A percentile compares a stretch with the other conserved stretches of the same genome.
phyloP scores from a whole-genome alignment of 306 rosid species.

The Prunus persica region Prunus_persica_NCBIv2 NC_034015.1:12401501-12402000 shows the following conservation, averaged over 20 bases:
- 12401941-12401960: conserved; percentile 13
- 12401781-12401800: conserved; percentile 17
- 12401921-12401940: conserved; percentile 21
- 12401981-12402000: conserved; percentile 16
- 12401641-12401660: background rate
- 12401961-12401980: conserved; percentile 19
- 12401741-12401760: conserved; percentile 59
- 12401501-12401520: conserved; percentile 34
- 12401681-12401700: background rate
- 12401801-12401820: background rate
- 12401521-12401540: conserved; percentile 37
- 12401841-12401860: conserved; percentile 25
- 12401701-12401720: background rate
- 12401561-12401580: conserved; percentile 54
- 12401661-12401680: background rate
- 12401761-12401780: conserved; percentile 44
- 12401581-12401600: conserved; percentile 6
- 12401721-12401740: conserved; percentile 12
- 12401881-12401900: conserved; percentile 9
- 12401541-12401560: conserved; percentile 63
- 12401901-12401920: conserved; percentile 26
- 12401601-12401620: background rate
- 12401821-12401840: conserved; percentile 26
- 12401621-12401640: background rate
- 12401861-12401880: conserved; percentile 30